Conservation (phyloP, 2,329 filamentous ascomycete species). For the Fusarium albosuccineum region DNA sequence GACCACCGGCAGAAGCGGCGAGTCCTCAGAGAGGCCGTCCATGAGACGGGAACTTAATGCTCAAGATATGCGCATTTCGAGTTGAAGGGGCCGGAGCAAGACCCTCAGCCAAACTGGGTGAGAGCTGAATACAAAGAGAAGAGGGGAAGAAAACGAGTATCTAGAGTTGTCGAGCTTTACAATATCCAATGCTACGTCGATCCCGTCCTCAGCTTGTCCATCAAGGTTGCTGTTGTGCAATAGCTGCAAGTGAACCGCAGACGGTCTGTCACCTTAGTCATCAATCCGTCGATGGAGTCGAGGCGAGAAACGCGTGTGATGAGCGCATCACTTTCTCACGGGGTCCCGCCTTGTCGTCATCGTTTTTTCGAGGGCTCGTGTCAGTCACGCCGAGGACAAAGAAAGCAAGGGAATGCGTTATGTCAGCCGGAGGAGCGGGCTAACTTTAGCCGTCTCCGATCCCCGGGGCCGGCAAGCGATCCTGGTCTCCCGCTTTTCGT, state of each 20-base stretch:
- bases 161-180: conserved; percentile 15
- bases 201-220: conserved; percentile 37
- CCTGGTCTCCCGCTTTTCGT: conserved; percentile 11
- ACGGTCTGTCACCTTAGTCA: conserved; percentile 37
- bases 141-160: conserved; percentile 5
- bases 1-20: conserved; percentile 39
- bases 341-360: conserved; percentile 41
- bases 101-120: conserved; percentile 2
- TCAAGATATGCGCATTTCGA: conserved; percentile 29
- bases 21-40: conserved; percentile 46
- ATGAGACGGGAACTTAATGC: conserved; percentile 29
- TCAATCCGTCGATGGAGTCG: conserved; percentile 15
- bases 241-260: conserved; percentile 8
- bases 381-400: conserved; percentile 22
- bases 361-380: neutral
- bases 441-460: conserved; percentile 25
- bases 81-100: conserved; percentile 6
- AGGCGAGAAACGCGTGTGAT: neutral
- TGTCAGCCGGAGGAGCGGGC: conserved; percentile 18
- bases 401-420: neutral
- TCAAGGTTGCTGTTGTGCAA: conserved; percentile 46
- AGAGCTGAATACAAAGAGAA: conserved; percentile 11
- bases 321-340: conserved; percentile 25
- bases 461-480: conserved; percentile 1
- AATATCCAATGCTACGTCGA: conserved; percentile 11